These are phyloP conservation scores for Claviceps capensis DNA, from an alignment of 2,329 filamentous ascomycete species.

Conservation along the genomic window DNA sequence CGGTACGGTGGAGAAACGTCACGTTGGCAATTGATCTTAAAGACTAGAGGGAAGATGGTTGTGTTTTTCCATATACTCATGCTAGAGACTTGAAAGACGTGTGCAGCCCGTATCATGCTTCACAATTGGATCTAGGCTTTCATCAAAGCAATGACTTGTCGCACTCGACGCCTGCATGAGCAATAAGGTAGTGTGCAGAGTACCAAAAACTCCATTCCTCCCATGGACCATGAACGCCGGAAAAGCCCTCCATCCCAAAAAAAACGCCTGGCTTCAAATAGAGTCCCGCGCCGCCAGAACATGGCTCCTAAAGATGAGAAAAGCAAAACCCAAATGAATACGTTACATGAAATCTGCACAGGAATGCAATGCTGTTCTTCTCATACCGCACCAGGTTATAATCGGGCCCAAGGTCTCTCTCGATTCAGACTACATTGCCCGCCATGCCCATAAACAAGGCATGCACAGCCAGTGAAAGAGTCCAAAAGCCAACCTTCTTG, in stretches of 20 bases:
- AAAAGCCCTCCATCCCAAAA: not conserved
- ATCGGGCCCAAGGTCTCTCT: not conserved
- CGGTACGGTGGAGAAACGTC: not conserved
- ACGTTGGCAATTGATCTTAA: not conserved
- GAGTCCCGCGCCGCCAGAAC: not conserved
- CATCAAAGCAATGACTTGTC: too few relatives aligned
- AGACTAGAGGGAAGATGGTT: not conserved
- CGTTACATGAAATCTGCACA: not conserved
- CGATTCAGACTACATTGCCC: constrained; percentile 49
- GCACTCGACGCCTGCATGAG: not conserved
- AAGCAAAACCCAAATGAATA: not conserved
- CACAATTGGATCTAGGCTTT: not conserved
- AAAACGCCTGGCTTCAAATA: constrained; percentile 1
- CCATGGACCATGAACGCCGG: not conserved
- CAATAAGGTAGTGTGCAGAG: not conserved
- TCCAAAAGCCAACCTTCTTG: constrained; percentile 96
- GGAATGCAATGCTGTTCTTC: not conserved
- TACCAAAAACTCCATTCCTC: not conserved
- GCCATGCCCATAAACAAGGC: constrained; percentile 92
- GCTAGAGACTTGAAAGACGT: not conserved
- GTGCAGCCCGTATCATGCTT: not conserved
- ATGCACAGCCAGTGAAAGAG: constrained; percentile 79
- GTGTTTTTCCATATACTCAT: not conserved
- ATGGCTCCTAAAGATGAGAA: not conserved
- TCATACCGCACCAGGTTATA: not conserved